Evolutionary conservation across 2,329 filamentous ascomycete species (phyloP), one percentile per base, ranked within the genome.

Genomic region (Ophiocordyceps sinensis): DNA sequence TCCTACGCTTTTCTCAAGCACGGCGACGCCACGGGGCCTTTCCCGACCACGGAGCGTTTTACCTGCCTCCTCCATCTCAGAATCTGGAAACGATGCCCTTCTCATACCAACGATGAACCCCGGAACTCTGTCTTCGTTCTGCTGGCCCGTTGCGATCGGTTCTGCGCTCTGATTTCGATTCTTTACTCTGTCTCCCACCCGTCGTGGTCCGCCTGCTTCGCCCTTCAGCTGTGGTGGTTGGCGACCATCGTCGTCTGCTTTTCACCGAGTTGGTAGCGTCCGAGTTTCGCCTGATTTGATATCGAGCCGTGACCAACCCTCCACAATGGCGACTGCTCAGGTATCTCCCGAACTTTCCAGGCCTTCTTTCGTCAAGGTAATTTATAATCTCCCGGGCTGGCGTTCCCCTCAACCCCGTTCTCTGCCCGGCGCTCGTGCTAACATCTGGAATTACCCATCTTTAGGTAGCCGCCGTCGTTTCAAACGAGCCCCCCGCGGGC

Each of bases 311-410:
- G 37, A 37, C 47, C 41, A 31, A 31, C 42, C 41, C 46, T 47
- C 42, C 44, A 52, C 47, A 48, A 74, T 74, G 70, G 64, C 69
- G 46, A 62, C 67, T 37, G 57, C 65, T 42, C 63, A 65, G 52
- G 59, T 67, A 50, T 59, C 65, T 50, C 53, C 66, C 46, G 69
- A 71, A 49, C 48, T 64, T 42, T 63, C 64, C 41, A 77, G 75
- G 61, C 72, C 79, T 51, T 85, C 82, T 36, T 87, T 87, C 68
- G 82, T 82, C 62, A 86, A 84, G 73, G 82, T 85, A 65, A 44
- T 67, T 39, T 5, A 15, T n/a, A 10, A 10, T 5, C 9, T 35
- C 4, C 15, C 8, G 2, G 14, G 32, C 28, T 23, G 9, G 14
- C 32, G 14, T 3, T 14, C 3, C 9, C 34, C 7, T 21, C 15